These are phyloP conservation scores for Saposhnikovia divaricata DNA, from an alignment of 129 eudicot species.

Conservation along the genomic window DNA sequence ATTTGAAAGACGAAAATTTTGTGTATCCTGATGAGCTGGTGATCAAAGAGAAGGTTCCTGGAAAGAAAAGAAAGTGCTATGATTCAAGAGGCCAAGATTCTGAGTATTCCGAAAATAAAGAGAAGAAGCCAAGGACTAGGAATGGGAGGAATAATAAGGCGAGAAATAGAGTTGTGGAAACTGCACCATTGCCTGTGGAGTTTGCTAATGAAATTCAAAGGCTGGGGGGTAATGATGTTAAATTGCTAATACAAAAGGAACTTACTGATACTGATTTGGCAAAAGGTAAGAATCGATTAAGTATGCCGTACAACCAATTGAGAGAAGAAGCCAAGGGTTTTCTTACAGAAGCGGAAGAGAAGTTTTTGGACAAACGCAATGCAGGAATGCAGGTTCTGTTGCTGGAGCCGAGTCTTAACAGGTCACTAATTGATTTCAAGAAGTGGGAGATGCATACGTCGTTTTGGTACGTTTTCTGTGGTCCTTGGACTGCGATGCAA, in stretches of 20 bases:
- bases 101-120: too few species aligned
- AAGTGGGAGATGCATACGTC: neutral
- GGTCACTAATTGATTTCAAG: neutral
- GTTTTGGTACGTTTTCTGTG: neutral
- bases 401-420: neutral
- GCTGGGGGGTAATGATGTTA: neutral
- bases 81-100: too few species aligned
- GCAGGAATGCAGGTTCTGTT: neutral
- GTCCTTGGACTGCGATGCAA: neutral
- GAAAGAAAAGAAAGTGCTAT: too few species aligned
- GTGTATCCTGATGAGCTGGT: too few species aligned
- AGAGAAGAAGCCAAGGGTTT: neutral
- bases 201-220: neutral
- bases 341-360: neutral
- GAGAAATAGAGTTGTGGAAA: neutral
- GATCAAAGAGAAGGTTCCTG: too few species aligned
- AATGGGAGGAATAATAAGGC: neutral
- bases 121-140: too few species aligned
- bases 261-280: neutral
- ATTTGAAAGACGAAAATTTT: neutral
- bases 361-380: neutral
- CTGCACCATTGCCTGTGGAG: neutral
- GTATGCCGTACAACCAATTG: neutral
- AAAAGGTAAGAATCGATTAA: neutral
- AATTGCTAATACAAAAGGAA: neutral